Percentiles rank a stretch among this genome's conserved stretches.
These are phyloP conservation scores for Apiospora saccharicola DNA, from an alignment of 2,329 filamentous ascomycete species.

Conservation along the genomic window DNA sequence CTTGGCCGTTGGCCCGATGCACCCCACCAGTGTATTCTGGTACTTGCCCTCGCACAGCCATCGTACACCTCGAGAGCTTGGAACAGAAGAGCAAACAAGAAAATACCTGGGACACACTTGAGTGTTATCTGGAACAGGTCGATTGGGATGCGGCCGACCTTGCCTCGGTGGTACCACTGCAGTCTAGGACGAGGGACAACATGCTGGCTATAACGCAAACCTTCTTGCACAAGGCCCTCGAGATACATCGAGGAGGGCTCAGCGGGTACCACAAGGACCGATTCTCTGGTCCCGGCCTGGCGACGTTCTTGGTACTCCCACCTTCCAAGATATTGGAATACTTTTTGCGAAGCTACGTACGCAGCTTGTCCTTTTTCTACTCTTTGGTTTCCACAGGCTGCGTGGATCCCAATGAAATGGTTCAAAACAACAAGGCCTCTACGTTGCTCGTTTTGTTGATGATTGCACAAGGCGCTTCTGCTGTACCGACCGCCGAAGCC, in stretches of 20 bases:
- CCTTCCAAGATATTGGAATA: constrained; percentile 72
- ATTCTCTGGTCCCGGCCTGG: constrained; percentile 56
- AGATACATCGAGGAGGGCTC: constrained; percentile 65
- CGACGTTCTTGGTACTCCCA: constrained; percentile 71
- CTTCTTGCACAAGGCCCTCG: constrained; percentile 74
- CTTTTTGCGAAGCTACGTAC: constrained; percentile 71
- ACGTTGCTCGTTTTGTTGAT: constrained; percentile 73
- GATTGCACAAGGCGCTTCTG: constrained; percentile 74
- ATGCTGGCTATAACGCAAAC: constrained; percentile 76
- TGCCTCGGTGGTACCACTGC: constrained; percentile 54
- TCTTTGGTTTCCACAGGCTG: constrained; percentile 66
- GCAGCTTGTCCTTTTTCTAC: constrained; percentile 72
- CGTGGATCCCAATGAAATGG: constrained; percentile 72
- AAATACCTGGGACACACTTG: constrained; percentile 54
- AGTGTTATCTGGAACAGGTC: constrained; percentile 49
- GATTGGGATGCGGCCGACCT: constrained; percentile 47
- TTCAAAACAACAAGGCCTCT: constrained; percentile 71
- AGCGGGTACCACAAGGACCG: constrained; percentile 48
- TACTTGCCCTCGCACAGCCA: constrained; percentile 56
- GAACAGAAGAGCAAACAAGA: constrained; percentile 58
- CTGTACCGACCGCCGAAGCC: constrained; percentile 70
- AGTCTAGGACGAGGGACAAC: constrained; percentile 66
- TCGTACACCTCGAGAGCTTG: constrained; percentile 59
- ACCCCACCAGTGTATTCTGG: constrained; percentile 54
- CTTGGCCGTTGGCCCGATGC: constrained; percentile 60